phyloP scores from a whole-genome alignment of 176 grass and related monocot genomes.

The Chloris gayana region DNA sequence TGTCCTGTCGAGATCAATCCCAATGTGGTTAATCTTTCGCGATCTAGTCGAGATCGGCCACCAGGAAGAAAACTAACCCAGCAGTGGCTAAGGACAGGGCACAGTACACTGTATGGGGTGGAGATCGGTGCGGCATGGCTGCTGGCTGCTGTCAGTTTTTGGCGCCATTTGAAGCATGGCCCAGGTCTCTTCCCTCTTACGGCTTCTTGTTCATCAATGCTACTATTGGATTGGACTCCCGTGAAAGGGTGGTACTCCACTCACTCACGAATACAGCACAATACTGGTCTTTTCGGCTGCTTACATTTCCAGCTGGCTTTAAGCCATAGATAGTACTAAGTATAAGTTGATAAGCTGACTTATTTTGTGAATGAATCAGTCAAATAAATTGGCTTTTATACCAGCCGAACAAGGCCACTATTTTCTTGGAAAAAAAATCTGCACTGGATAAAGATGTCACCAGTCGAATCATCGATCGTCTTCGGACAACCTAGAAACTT shows the following conservation, averaged over 20 bases:
- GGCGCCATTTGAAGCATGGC: constrained; percentile 25
- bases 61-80: neutral
- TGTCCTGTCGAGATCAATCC: neutral
- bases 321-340: no score
- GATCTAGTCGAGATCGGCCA: neutral
- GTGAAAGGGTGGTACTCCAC: neutral
- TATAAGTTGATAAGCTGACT: no score
- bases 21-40: neutral
- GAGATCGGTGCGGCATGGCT: neutral
- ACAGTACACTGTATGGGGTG: neutral
- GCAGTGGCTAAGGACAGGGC: neutral
- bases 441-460: neutral
- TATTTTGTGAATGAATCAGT: no score
- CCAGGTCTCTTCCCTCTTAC: neutral
- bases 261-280: no score
- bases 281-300: no score
- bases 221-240: neutral
- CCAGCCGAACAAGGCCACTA: no score
- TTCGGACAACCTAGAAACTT: no score
- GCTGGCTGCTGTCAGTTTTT: neutral
- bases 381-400: no score
- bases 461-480: neutral
- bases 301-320: no score
- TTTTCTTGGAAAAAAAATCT: neutral
- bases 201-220: constrained; percentile 38